Base-by-base conservation (phyloP, 2,329 filamentous ascomycete genomes). In the Tolypocladium ovalisporum region DNA sequence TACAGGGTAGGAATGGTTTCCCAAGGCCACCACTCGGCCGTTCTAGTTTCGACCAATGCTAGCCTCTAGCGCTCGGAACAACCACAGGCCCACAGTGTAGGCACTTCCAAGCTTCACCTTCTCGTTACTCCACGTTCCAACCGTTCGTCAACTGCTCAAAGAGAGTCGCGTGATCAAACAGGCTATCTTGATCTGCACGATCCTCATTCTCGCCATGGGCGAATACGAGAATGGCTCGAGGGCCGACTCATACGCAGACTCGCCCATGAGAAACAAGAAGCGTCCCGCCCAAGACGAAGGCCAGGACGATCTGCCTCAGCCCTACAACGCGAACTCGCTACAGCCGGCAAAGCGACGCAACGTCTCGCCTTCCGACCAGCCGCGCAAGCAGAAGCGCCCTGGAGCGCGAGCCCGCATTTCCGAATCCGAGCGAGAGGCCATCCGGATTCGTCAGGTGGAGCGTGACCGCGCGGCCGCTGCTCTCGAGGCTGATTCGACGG, bases 351-450 rank as follows among this genome's bases (percentile, higher is more conserved):
- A 84, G 68, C 80, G 82, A 65, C 79, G 81, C 54, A 77, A 78
- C 58, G 68, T 81, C 19, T 84, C 81, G 1, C 73, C 76, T 39
- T 83, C 81, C 1, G 77, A 79, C 10, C 71, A 76, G 42, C 82
- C 83, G 12, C 83, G 86, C 54, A 87, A 85, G 68, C 79, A 80
- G 57, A 90, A 90, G 70, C 82, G 86, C 6, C 87, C 87, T 1
- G 84, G 84, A 5, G 80, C 82, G 59, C 79, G 84, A 57, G 81
- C 84, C 15, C 81, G 88, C 60, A 84, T 93, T 60, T 83, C 83
- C 36, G 83, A 83, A 56, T 73, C 81, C 35, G 85, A 90, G 65
- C 80, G 83, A 36, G 85, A 89, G 64, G 83, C 83, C 29, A 86
- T 87, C 56, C 83, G 85, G 34, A 79, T 83, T 64, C 79, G 81